These are phyloP conservation scores for Ensete ventricosum DNA, from an alignment of 176 grass and related monocot genomes.

Conservation along the genomic window DNA sequence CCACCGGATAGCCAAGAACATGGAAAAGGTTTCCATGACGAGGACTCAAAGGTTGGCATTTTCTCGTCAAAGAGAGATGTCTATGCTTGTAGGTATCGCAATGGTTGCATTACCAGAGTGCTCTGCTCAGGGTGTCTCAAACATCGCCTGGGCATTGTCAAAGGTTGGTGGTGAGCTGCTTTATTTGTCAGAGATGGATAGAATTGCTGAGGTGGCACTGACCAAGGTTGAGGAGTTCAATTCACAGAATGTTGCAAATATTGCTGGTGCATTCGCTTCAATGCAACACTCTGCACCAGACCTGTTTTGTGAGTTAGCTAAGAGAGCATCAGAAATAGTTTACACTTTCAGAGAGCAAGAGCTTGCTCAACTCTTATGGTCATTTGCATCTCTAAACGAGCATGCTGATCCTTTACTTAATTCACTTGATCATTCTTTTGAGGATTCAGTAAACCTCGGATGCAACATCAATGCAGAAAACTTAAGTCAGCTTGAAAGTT, in stretches of 20 bases:
- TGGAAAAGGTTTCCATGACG: constrained; percentile 68
- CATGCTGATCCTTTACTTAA: constrained; percentile 39
- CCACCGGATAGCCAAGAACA: constrained; percentile 95
- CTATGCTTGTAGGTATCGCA: constrained; percentile 75
- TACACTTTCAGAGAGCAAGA: constrained; percentile 67
- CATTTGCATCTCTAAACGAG: constrained; percentile 72
- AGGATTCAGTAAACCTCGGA: constrained; percentile 20
- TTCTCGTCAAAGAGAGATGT: constrained; percentile 79
- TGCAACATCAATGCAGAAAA: constrained; percentile 22
- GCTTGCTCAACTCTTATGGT: constrained; percentile 80
- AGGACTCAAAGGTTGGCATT: constrained; percentile 57
- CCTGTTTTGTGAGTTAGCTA: constrained; percentile 42
- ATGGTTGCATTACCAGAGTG: constrained; percentile 74
- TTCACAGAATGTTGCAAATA: constrained; percentile 76
- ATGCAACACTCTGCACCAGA: constrained; percentile 74
- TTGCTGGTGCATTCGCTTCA: constrained; percentile 65
- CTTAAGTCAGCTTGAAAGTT: neutral
- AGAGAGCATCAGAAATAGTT: constrained; percentile 44
- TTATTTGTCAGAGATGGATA: constrained; percentile 78
- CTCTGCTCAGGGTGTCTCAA: constrained; percentile 68
- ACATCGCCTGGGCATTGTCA: constrained; percentile 90
- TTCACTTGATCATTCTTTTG: constrained; percentile 45
- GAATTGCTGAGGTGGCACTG: constrained; percentile 61
- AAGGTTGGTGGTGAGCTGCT: constrained; percentile 81
- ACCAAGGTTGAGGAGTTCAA: constrained; percentile 64